phyloP scores from a whole-genome alignment of 2,329 filamentous ascomycete species.

The Penicillium brasilianum region DNA sequence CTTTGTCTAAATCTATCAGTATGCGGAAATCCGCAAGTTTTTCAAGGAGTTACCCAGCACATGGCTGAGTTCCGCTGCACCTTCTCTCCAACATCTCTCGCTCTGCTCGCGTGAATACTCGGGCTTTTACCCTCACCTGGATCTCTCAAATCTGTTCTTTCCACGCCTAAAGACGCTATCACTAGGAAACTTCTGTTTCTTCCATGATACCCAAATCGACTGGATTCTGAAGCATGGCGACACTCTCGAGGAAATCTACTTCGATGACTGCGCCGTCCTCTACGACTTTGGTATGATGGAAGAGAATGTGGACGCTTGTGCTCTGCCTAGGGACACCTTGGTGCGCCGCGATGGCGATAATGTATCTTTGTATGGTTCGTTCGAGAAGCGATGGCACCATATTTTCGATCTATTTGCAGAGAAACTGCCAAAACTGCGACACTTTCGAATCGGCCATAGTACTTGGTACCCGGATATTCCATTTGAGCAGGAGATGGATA shows the following conservation, averaged over 20 bases:
- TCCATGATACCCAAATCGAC: conserved; percentile 53
- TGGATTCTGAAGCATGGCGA: conserved; percentile 51
- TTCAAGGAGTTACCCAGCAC: conserved; percentile 14
- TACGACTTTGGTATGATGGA: conserved; percentile 13
- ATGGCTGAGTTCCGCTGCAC: conserved; percentile 14
- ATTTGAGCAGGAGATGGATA: conserved; percentile 26
- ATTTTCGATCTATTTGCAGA: conserved; percentile 29
- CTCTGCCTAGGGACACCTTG: conserved; percentile 5
- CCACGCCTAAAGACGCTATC: conserved; percentile 48
- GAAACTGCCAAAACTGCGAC: conserved; percentile 22
- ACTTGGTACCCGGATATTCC: conserved; percentile 17
- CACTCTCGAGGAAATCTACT: conserved; percentile 49
- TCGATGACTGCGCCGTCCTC: conserved; percentile 52
- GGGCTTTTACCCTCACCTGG: conserved; percentile 48
- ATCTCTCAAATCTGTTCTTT: conserved; percentile 43
- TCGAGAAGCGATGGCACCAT: conserved; percentile 29
- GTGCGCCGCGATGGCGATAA: conserved; percentile 1
- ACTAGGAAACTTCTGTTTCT: conserved; percentile 51
- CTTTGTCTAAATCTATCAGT: conserved; percentile 9
- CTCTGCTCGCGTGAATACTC: conserved; percentile 47
- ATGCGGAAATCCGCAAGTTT: conserved; percentile 13
- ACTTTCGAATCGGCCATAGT: conserved; percentile 26
- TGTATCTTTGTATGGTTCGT: conserved; percentile 12
- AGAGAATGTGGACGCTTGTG: not conserved
- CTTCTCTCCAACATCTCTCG: conserved; percentile 43